These are phyloP conservation scores for Buddleja alternifolia DNA, from an alignment of 257 asterid genomes.

Conservation along the genomic window DNA sequence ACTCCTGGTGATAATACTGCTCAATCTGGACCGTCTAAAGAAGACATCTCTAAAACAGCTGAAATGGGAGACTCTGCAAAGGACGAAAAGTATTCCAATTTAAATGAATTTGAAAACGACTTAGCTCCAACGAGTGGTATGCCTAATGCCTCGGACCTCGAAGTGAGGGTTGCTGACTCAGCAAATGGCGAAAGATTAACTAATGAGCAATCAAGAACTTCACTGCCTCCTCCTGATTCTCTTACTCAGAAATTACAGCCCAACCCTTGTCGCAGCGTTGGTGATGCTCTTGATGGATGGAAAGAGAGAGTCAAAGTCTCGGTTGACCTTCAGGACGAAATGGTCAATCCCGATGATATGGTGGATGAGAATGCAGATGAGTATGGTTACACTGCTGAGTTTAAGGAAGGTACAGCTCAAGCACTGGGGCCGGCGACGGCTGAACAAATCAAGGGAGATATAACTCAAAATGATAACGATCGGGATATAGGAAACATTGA, in stretches of 20 bases:
- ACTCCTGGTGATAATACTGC: constrained; percentile 46
- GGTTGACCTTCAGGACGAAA: constrained; percentile 60
- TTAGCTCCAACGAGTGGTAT: constrained; percentile 63
- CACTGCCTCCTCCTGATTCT: constrained; percentile 50
- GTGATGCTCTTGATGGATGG: constrained; percentile 96
- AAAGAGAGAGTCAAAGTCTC: constrained; percentile 92
- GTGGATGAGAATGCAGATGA: constrained; percentile 75
- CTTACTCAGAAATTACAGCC: constrained; percentile 58
- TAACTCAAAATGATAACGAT: constrained; percentile 57
- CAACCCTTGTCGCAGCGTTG: constrained; percentile 85
- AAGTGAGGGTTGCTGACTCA: constrained; percentile 57
- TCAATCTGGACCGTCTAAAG: constrained; percentile 47
- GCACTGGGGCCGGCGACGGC: constrained; percentile 96
- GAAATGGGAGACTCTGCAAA: constrained; percentile 51
- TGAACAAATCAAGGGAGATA: constrained; percentile 70
- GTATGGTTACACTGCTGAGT: constrained; percentile 85
- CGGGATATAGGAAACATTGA: constrained; percentile 42
- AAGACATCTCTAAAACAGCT: constrained; percentile 39
- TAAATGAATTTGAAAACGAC: constrained; percentile 48
- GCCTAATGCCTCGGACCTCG: constrained; percentile 59
- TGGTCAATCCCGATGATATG: constrained; percentile 49
- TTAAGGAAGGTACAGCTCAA: constrained; percentile 85
- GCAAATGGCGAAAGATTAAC: constrained; percentile 50
- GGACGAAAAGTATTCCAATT: constrained; percentile 50
- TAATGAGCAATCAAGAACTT: constrained; percentile 44